Base-by-base conservation (phyloP, 768 basidiomycete species). In the Boletus edulis region DNA sequence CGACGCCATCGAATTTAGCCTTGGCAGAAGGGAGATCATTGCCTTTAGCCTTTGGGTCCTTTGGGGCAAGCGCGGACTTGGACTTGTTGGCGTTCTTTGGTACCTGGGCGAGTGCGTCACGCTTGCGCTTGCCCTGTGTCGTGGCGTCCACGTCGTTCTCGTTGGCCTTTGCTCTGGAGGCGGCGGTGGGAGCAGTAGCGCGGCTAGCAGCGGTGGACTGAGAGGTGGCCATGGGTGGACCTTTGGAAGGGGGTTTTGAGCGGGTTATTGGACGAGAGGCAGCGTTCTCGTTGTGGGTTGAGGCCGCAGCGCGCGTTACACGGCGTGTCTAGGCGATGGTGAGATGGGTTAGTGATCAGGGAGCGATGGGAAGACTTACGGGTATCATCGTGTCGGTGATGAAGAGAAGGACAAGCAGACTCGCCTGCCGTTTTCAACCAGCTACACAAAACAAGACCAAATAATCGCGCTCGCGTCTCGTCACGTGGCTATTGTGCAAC, bases 41-140 rank as follows among this genome's bases (percentile, higher is more conserved):
- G 62, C 74, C 78, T 72, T 86, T 88, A 48, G 78, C 81, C 73
- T 90, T 90, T 49, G 55, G 59, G n/a, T 65, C 66, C 49, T 63
- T 65, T 8, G 63, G 51, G 0, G 57, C 65, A 37, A 78, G 80
- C 42, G 65, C 54, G 43, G 58, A 63, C 56, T 75, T 76, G 58
- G 77, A 60, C 56, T 67, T 72, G 54, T 60, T 66, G 35, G 70
- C 77, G 62, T 81, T 83, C 63, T 84, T 83, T 3, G 76, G 74
- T 42, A 91, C 86, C 66, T 92, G 91, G 15, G 81, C 81, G 40
- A 92, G 76, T 0, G 84, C 88, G 46, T 85, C 85, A 18, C 90
- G 85, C 69, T 91, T 91, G 52, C 89, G 81, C 67, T 89, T 89
- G 34, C 79, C 82, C 44, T 78, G 78, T 3, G 75, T 73, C 18